phyloP scores from a whole-genome alignment of 1,284 basidiomycete genomes.

The Pseudomicrostroma phylloplanum region DNA sequence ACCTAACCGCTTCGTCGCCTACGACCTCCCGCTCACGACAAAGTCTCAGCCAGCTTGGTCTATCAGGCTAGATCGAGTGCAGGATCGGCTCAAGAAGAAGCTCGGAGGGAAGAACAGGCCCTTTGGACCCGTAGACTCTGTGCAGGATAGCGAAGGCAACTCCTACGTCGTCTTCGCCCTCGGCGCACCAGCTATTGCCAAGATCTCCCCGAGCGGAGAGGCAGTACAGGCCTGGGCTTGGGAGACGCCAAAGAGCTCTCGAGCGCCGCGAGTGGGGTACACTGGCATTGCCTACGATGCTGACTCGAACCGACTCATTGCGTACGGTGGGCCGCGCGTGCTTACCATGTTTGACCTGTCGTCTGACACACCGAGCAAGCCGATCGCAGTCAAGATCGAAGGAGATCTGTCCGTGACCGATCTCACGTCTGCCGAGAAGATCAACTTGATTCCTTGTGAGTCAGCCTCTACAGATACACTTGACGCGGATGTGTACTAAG shows the following conservation, averaged over 20 bases:
- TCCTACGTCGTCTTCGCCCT: conserved; percentile 46
- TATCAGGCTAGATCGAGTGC: conserved; percentile 31
- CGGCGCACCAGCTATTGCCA: conserved; percentile 44
- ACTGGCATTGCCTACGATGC: conserved; percentile 39
- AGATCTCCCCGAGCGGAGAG: conserved; percentile 31
- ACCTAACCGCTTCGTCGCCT: conserved; percentile 41
- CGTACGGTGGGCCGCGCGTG: conserved; percentile 40
- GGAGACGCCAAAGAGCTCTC: no score
- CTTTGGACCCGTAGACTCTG: conserved; percentile 41
- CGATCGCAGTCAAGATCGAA: conserved; percentile 26
- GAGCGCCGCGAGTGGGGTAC: conserved; percentile 20
- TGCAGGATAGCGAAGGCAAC: conserved; percentile 42
- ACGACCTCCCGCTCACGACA: conserved; percentile 33
- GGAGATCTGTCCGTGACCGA: conserved; percentile 24
- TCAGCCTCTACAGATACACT: no score
- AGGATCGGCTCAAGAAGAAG: conserved; percentile 26
- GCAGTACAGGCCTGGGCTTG: no score
- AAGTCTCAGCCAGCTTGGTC: conserved; percentile 31
- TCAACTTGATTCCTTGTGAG: conserved; percentile 20
- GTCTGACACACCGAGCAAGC: conserved; percentile 18
- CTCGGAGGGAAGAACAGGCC: conserved; percentile 27
- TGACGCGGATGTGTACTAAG: no score
- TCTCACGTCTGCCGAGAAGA: conserved; percentile 39
- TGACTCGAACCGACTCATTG: conserved; percentile 30
- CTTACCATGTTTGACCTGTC: conserved; percentile 33